Evolutionary conservation across 495 filamentous ascomycete genomes (phyloP).

Genomic region (Extremus antarcticus): DNA sequence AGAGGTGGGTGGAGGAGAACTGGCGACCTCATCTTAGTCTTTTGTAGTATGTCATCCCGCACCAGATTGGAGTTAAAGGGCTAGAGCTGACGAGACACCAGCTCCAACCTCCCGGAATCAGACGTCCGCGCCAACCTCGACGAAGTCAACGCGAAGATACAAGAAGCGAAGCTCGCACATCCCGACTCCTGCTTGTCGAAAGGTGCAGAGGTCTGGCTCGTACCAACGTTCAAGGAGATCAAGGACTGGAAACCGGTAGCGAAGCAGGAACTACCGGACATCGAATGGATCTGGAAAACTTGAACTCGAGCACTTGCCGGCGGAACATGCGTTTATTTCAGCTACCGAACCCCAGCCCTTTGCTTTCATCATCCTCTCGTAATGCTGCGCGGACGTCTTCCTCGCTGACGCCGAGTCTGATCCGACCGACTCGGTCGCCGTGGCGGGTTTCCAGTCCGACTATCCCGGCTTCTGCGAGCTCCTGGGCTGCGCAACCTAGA

Average conservation of each 20-base stretch:
- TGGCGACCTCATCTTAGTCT: slow-evolving; percentile 28
- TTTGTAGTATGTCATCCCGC: slow-evolving; percentile 25
- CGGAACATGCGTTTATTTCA: not conserved
- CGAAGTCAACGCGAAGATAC: slow-evolving; percentile 14
- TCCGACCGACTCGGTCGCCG: slow-evolving; percentile 75
- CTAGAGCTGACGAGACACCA: slow-evolving; percentile 1
- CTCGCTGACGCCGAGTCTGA: slow-evolving; percentile 72
- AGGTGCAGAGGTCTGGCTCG: slow-evolving; percentile 24
- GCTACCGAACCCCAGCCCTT: slow-evolving; percentile 46
- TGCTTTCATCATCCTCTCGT: slow-evolving; percentile 77
- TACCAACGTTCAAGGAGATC: slow-evolving; percentile 24
- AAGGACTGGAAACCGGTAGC: slow-evolving; percentile 26
- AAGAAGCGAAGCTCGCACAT: slow-evolving; percentile 5
- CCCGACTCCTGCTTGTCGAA: slow-evolving; percentile 13
- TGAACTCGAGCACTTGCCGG: not conserved
- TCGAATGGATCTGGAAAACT: slow-evolving; percentile 11
- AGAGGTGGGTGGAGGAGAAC: slow-evolving; percentile 23
- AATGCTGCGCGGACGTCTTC: slow-evolving; percentile 85
- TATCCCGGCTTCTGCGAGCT: slow-evolving; percentile 77
- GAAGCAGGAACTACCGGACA: slow-evolving; percentile 9
- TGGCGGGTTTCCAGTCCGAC: slow-evolving; percentile 66
- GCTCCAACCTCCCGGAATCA: slow-evolving; percentile 11
- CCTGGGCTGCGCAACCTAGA: slow-evolving; percentile 61
- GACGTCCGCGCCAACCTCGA: slow-evolving; percentile 9
- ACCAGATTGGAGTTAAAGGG: not conserved